These are phyloP conservation scores for Cucumis cinereus DNA, from an alignment of 306 rosid genomes.

Conservation along the genomic window DNA sequence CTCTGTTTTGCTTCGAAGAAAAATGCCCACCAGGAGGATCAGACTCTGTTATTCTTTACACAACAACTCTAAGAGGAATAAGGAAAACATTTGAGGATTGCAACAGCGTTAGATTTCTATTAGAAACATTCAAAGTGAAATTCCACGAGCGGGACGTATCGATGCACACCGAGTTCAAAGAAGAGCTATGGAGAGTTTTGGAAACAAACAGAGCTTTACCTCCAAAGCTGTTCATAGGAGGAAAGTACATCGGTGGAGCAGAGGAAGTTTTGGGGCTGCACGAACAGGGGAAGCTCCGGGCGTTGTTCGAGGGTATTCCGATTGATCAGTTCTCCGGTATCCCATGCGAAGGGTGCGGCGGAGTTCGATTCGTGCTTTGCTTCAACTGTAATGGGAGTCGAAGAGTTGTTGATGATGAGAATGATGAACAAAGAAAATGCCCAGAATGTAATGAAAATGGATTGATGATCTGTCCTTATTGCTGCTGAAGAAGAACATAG, in stretches of 20 bases:
- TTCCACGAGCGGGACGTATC: slow-evolving; percentile 69
- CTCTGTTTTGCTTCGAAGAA: slow-evolving; percentile 33
- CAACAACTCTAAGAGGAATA: slow-evolving; percentile 67
- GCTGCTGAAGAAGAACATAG: slow-evolving; percentile 20
- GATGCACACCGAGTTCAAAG: slow-evolving; percentile 65
- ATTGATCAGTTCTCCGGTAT: slow-evolving; percentile 20
- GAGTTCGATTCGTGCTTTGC: slow-evolving; percentile 58
- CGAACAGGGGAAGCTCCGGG: slow-evolving; percentile 57
- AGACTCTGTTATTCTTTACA: slow-evolving; percentile 53
- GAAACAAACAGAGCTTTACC: slow-evolving; percentile 36
- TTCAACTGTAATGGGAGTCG: slow-evolving; percentile 71
- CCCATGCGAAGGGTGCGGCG: slow-evolving; percentile 70
- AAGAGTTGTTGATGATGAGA: slow-evolving; percentile 21
- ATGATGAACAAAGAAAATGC: slow-evolving; percentile 31
- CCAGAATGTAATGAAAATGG: slow-evolving; percentile 77
- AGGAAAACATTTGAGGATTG: slow-evolving; percentile 79
- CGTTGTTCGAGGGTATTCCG: slow-evolving; percentile 44
- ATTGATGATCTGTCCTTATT: slow-evolving; percentile 57
- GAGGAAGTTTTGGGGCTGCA: slow-evolving; percentile 60
- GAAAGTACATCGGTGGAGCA: slow-evolving; percentile 72
- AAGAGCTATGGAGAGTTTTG: slow-evolving; percentile 46
- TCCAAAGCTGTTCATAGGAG: slow-evolving; percentile 71
- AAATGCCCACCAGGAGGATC: slow-evolving; percentile 70
- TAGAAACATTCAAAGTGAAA: slow-evolving; percentile 57
- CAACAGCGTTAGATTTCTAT: slow-evolving; percentile 51